These are phyloP conservation scores for Bidens hawaiensis DNA, from an alignment of 140 eudicot species.

Conservation along the genomic window DNA sequence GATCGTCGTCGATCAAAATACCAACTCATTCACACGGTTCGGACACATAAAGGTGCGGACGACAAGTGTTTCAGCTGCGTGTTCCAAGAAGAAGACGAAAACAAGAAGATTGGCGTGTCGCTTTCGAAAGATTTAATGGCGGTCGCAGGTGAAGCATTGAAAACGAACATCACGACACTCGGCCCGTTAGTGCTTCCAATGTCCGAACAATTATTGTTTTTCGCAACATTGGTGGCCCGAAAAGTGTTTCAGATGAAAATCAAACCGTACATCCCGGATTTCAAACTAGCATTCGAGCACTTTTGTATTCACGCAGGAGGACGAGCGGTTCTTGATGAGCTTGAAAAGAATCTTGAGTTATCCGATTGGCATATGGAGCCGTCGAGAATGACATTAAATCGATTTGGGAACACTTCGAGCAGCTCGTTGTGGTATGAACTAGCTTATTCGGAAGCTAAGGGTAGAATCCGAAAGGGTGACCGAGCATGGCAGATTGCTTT, in stretches of 20 bases:
- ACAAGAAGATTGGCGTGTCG: constrained; percentile 50
- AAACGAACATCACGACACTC: constrained; percentile 67
- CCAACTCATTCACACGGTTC: constrained; percentile 73
- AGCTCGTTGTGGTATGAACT: constrained; percentile 81
- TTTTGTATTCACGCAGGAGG: constrained; percentile 86
- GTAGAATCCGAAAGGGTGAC: constrained; percentile 67
- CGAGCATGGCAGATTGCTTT: constrained; percentile 85
- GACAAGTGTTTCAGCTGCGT: constrained; percentile 62
- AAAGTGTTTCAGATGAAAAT: constrained; percentile 69
- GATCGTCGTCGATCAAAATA: constrained; percentile 69
- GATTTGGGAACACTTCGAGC: constrained; percentile 82
- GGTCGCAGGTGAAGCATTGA: constrained; percentile 76
- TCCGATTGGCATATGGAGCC: constrained; percentile 85
- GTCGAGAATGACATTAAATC: constrained; percentile 72
- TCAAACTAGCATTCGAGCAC: constrained; percentile 80
- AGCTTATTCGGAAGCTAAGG: constrained; percentile 74
- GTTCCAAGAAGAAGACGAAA: constrained; percentile 68
- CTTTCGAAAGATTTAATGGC: constrained; percentile 78
- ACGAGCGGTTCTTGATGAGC: constrained; percentile 70
- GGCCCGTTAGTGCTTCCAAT: constrained; percentile 86
- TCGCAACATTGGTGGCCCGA: constrained; percentile 53
- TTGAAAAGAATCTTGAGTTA: constrained; percentile 69
- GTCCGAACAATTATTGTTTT: constrained; percentile 72
- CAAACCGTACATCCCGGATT: constrained; percentile 76
- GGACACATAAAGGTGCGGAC: constrained; percentile 83